A percentile compares a stretch with the other conserved stretches of the same genome.
These are phyloP conservation scores for Fusarium xyrophilum DNA, from an alignment of 2,329 filamentous ascomycete species.

Conservation along the genomic window DNA sequence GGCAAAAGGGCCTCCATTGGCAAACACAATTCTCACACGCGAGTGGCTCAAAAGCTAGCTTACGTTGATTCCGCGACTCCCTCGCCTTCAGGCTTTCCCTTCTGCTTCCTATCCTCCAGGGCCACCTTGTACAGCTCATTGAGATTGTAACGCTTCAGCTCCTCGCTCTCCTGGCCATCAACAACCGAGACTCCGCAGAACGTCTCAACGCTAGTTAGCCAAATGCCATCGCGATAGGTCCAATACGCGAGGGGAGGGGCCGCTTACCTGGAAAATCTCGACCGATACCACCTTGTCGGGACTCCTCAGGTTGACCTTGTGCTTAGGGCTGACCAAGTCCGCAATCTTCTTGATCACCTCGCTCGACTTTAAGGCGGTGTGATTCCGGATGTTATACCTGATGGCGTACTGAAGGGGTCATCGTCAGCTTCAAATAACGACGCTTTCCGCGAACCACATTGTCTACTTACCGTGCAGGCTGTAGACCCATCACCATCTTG, in stretches of 20 bases:
- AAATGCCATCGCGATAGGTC: slow-evolving; percentile 25
- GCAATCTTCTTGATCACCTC: slow-evolving; percentile 76
- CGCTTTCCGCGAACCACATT: slow-evolving; percentile 3
- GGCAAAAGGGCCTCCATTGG: slow-evolving; percentile 6
- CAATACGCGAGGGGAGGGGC: slow-evolving; percentile 24
- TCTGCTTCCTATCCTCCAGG: slow-evolving; percentile 27
- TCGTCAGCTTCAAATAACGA: slow-evolving; percentile 26
- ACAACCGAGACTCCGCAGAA: slow-evolving; percentile 83
- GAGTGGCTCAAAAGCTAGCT: slow-evolving; percentile 11
- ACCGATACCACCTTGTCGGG: slow-evolving; percentile 81
- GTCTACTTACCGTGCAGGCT: slow-evolving; percentile 53
- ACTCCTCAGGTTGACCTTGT: slow-evolving; percentile 79
- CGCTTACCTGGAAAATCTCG: slow-evolving; percentile 77
- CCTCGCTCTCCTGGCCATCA: slow-evolving; percentile 71
- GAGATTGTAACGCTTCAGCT: slow-evolving; percentile 78
- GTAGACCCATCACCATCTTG: slow-evolving; percentile 27
- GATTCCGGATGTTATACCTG: slow-evolving; percentile 76
- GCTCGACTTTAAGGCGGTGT: slow-evolving; percentile 71
- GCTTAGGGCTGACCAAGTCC: slow-evolving; percentile 66
- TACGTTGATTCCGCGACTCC: slow-evolving; percentile 30
- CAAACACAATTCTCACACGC: slow-evolving; percentile 10
- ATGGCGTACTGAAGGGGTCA: slow-evolving; percentile 73
- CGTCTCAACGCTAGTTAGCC: slow-evolving; percentile 58
- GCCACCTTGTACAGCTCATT: slow-evolving; percentile 69
- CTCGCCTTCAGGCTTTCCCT: slow-evolving; percentile 26